Conservation (phyloP, 202 grass and related monocot species). For the Carex arenaria region DNA sequence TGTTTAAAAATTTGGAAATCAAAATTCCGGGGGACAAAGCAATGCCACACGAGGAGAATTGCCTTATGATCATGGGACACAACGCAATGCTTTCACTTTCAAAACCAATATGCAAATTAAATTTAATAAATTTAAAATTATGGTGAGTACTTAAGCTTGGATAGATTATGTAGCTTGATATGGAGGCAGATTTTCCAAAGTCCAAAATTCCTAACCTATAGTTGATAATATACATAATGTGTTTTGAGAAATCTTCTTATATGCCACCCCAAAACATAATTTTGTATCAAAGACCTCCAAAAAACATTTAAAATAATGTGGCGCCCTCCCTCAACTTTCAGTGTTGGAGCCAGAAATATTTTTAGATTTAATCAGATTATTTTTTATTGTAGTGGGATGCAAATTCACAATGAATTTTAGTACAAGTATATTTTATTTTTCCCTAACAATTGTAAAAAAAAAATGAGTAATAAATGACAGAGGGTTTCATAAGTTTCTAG, state of each 20-base stretch:
- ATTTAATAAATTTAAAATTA: constrained; percentile 4
- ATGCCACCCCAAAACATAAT: neutral
- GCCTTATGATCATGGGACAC: constrained; percentile 61
- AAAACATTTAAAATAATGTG: neutral
- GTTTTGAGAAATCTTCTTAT: constrained; percentile 8
- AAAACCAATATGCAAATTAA: neutral
- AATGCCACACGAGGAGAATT: constrained; percentile 40
- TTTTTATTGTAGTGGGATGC: no score
- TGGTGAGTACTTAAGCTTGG: neutral
- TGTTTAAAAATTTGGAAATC: constrained; percentile 23
- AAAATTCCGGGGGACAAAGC: constrained; percentile 24
- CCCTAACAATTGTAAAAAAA: no score
- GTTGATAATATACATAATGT: constrained; percentile 24
- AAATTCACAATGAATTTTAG: no score
- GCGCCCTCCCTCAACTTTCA: neutral
- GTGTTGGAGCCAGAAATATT: no score
- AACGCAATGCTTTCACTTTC: constrained; percentile 71
- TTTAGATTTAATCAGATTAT: no score
- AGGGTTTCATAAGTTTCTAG: neutral
- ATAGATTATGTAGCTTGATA: constrained; percentile 29
- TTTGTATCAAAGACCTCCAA: neutral
- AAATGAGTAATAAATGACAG: neutral
- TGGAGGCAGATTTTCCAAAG: constrained; percentile 61
- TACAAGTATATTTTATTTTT: no score
- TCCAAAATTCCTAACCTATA: constrained; percentile 21